phyloP scores from a whole-genome alignment of 257 asterid genomes.

The Nemophila menziesii region DNA sequence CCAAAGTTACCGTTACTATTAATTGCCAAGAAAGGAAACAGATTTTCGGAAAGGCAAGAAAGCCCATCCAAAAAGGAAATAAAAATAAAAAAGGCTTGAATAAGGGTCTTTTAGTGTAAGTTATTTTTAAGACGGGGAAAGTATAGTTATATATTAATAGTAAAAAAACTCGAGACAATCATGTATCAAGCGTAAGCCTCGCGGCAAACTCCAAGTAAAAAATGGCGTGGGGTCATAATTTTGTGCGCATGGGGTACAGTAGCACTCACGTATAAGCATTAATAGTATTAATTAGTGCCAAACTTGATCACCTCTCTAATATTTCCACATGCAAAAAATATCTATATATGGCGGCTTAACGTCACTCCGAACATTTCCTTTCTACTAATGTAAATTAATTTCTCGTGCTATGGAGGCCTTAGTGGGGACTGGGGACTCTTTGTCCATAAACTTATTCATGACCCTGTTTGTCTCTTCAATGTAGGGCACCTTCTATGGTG shows the following conservation, averaged over 20 bases:
- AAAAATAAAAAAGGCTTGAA: too few relatives aligned
- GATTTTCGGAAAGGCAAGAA: too few relatives aligned
- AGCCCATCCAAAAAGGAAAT: too few relatives aligned
- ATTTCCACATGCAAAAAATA: slow-evolving; percentile 12
- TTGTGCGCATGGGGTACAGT: slow-evolving; percentile 70
- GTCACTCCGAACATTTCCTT: slow-evolving; percentile 32
- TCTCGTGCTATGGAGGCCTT: slow-evolving; percentile 17
- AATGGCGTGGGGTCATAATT: slow-evolving; percentile 36
- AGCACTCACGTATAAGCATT: slow-evolving; percentile 39
- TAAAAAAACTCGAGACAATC: too few relatives aligned
- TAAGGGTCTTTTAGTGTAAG: too few relatives aligned
- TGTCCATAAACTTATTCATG: slow-evolving; percentile 26
- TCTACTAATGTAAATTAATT: slow-evolving; percentile 20
- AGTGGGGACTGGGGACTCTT: slow-evolving; percentile 81
- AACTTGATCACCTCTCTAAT: neutral
- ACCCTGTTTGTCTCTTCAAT: slow-evolving; percentile 37
- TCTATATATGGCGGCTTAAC: slow-evolving; percentile 68
- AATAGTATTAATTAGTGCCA: slow-evolving; percentile 6
- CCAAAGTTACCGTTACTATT: too few relatives aligned
- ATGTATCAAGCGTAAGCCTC: neutral
- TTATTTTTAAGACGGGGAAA: too few relatives aligned
- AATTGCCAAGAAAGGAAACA: too few relatives aligned
- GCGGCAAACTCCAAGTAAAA: slow-evolving; percentile 7
- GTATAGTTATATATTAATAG: too few relatives aligned
- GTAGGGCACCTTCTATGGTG: slow-evolving; percentile 24